phyloP scores from a whole-genome alignment of 108 stramenopile genomes.

The Halocafeteria seosinensis region DNA sequence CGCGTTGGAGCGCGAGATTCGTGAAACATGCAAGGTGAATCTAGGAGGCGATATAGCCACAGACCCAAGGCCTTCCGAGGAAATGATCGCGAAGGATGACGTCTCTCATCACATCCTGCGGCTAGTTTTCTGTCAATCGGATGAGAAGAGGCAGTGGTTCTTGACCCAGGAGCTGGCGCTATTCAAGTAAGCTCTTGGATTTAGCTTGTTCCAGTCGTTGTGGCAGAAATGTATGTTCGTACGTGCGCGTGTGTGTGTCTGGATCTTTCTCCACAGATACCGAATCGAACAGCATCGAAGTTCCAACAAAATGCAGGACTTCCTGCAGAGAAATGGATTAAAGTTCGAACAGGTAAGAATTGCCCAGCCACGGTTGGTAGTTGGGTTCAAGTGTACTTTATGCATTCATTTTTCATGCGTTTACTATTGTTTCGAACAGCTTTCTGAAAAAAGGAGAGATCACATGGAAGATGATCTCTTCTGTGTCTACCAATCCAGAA shows the following conservation, averaged over 20 bases:
- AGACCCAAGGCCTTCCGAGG: background rate
- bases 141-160: conserved; percentile 71
- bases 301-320: conserved; percentile 23
- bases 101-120: conserved; percentile 85
- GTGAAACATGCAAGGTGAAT: background rate
- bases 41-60: background rate
- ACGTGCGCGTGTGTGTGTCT: too few relatives aligned
- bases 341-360: too few relatives aligned
- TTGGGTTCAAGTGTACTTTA: too few relatives aligned
- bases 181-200: background rate
- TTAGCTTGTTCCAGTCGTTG: too few relatives aligned
- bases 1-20: background rate
- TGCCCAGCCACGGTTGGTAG: too few relatives aligned
- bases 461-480: too few relatives aligned
- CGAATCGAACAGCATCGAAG: conserved; percentile 54
- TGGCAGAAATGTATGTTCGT: too few relatives aligned
- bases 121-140: conserved; percentile 71
- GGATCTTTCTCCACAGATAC: conserved; percentile 57
- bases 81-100: conserved; percentile 39
- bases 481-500: too few relatives aligned
- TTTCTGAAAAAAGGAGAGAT: too few relatives aligned
- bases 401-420: too few relatives aligned
- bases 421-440: too few relatives aligned
- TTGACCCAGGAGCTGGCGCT: conserved; percentile 36
- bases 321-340: conserved; percentile 44